phyloP scores from a whole-genome alignment of 495 filamentous ascomycete species.

The Penicillium coprophilum region DNA sequence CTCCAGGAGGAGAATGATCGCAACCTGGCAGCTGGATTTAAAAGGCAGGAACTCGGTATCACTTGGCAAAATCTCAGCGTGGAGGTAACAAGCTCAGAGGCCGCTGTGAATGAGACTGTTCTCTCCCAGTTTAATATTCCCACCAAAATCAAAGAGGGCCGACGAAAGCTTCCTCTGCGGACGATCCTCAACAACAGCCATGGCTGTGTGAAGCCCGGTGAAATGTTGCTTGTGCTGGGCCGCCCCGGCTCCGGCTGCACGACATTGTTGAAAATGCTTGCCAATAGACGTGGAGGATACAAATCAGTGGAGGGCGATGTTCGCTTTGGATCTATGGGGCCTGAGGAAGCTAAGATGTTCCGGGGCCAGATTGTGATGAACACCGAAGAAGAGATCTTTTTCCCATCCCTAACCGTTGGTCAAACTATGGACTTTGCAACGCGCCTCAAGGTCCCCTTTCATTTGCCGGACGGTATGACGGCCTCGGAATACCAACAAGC shows the following conservation, averaged over 20 bases:
- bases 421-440: constrained; percentile 70
- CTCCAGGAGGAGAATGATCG: constrained; percentile 45
- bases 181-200: constrained; percentile 43
- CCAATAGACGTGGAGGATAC: constrained; percentile 64
- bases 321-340: constrained; percentile 56
- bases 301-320: constrained; percentile 53
- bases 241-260: constrained; percentile 48
- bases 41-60: constrained; percentile 51
- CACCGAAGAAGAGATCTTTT: constrained; percentile 70
- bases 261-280: constrained; percentile 61
- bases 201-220: constrained; percentile 55
- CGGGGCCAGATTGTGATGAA: constrained; percentile 72
- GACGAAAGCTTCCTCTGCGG: constrained; percentile 37
- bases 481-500: constrained; percentile 49
- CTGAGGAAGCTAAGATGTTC: constrained; percentile 57
- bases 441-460: constrained; percentile 37
- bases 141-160: constrained; percentile 36
- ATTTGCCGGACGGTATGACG: constrained; percentile 35
- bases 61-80: constrained; percentile 54
- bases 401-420: constrained; percentile 67
- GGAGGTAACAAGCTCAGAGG: constrained; percentile 43
- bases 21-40: constrained; percentile 47
- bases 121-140: constrained; percentile 59
- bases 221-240: constrained; percentile 49
- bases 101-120: constrained; percentile 50